Base-by-base conservation (phyloP, 768 basidiomycete species). In the Pleurotus tuber-regium region DNA sequence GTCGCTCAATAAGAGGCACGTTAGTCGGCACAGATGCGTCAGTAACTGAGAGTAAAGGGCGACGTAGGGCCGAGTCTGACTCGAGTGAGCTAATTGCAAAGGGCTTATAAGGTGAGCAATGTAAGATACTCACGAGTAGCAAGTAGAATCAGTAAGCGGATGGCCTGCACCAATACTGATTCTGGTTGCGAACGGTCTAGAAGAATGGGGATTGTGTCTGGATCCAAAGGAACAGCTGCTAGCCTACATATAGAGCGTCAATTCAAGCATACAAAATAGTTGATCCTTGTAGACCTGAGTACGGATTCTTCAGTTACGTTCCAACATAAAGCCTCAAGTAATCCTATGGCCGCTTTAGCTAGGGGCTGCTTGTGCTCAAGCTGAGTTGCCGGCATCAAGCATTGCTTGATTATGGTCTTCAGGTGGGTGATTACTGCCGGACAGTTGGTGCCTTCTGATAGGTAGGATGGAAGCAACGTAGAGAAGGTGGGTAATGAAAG, bases 251-350 rank as follows among this genome's bases (percentile, higher is more conserved):
- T 28, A 63, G 35, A 35, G 29, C 12, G 40, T 18, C 6, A 39
- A 29, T 48, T 38, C 26, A 24, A 23, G 24, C n/a, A n/a, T 28
- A 11, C 18, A 26, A 14, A 21, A 36, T 26, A 36, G 25, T 10
- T 43, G 16, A 29, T 44, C 23, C n/a, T 10, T n/a, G 57, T 67
- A 9, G 56, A 75, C 78, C 61, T 67, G 12, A 70, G 59, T 23
- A 74, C 69, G 5, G 69, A 56, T 10, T 79, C 76, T 11, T 76
- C 73, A 1, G 75, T 65, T 24, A 70, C 61, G 50, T 70, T 70
- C 70, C 76, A 80, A 50, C 75, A 76, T 25, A 88, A 55, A 0
- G 73, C 69, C 59, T 87, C 83, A 11, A 87, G 64, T 11, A 89
- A 66, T 5, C 67, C 66, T 1, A 83, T 50, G 0, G 67, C 66